A percentile compares a stretch with the other conserved stretches of the same genome.
Conservation (phyloP, 2,329 filamentous ascomycete genomes). For the Niveomyces coronatus region DNA sequence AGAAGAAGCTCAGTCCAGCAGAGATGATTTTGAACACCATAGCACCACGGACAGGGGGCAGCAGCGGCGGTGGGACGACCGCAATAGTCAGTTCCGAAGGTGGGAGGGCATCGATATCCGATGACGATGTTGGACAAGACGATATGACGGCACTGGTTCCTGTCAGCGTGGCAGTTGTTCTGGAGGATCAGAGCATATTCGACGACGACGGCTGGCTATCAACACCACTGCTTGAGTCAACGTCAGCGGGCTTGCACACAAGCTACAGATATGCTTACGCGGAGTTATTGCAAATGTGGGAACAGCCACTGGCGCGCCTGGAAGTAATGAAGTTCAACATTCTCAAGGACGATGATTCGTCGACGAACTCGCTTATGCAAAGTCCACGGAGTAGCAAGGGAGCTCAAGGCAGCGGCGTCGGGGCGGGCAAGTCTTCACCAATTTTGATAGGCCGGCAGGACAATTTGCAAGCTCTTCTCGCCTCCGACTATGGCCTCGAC, state of each 20-base stretch:
- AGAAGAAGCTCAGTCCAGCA: conserved; percentile 50
- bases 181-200: conserved; percentile 54
- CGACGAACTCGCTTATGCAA: conserved; percentile 12
- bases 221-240: conserved; percentile 45
- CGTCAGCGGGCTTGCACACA: conserved; percentile 38
- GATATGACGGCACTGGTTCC: conserved; percentile 38
- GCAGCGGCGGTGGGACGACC: conserved; percentile 40
- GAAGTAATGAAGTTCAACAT: conserved; percentile 63
- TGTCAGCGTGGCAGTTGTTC: conserved; percentile 39
- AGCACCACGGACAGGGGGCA: conserved; percentile 31
- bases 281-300: conserved; percentile 59
- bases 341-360: conserved; percentile 39
- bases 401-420: conserved; percentile 24
- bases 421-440: conserved; percentile 32
- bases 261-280: conserved; percentile 56
- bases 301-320: conserved; percentile 49
- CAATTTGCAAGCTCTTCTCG: conserved; percentile 37
- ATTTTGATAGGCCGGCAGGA: conserved; percentile 49
- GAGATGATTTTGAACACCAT: conserved; percentile 49
- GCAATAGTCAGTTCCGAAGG: conserved; percentile 36
- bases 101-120: conserved; percentile 41
- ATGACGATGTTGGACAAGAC: conserved; percentile 40
- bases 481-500: conserved; percentile 48
- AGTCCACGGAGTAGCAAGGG: conserved; percentile 15
- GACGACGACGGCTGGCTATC: conserved; percentile 59